Evolutionary conservation across 441 rosid species (phyloP), one percentile per base, ranked within the genome.

Genomic region (Pelargonium fulgidum): DNA sequence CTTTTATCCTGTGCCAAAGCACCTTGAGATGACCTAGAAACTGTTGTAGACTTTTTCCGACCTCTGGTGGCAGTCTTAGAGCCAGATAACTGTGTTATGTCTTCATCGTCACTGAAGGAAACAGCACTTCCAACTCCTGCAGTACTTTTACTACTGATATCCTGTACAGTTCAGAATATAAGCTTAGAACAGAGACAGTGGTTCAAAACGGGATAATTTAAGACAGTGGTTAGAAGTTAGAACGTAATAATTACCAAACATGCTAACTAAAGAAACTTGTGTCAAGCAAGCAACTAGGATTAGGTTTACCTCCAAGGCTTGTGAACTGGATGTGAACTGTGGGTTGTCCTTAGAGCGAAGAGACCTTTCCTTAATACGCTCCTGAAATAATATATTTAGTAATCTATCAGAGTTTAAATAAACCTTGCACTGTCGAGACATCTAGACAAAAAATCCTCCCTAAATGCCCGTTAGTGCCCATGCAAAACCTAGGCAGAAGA

Each of bases 41-140:
- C 82, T 64, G 76, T 79, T 64, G 76, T 79, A 63, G 89, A 75
- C 63, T 90, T 84, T 83, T 84, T 93, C 69, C 78, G 80, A 68
- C 88, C 88, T 82, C 87, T 83, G 67, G 83, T 59, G 65, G 86
- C 65, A 68, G 83, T 78, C 69, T 67, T 84, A 70, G 81, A 82
- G 64, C 80, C 83, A 48, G 87, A 73, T 68, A 83, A 67, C 76
- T 78, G 86, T 48, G 82, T 73, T 20, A 85, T 76, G 72, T 91
- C 97, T 75, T 94, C 99, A 69, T 94, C 99, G 62, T 94, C 99
- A 42, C 97, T 94, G 75, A 94, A 91, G 47, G 96, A 84, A 75
- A 81, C 84, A 64, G 88, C 83, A 82, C 73, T 82, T 72, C 80
- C 85, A 39, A 80, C 70, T 76, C 87, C 86, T 36, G 81, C 73